Conservation (phyloP, 352 stramenopile species). For the Elongisporangium senticosum region DNA sequence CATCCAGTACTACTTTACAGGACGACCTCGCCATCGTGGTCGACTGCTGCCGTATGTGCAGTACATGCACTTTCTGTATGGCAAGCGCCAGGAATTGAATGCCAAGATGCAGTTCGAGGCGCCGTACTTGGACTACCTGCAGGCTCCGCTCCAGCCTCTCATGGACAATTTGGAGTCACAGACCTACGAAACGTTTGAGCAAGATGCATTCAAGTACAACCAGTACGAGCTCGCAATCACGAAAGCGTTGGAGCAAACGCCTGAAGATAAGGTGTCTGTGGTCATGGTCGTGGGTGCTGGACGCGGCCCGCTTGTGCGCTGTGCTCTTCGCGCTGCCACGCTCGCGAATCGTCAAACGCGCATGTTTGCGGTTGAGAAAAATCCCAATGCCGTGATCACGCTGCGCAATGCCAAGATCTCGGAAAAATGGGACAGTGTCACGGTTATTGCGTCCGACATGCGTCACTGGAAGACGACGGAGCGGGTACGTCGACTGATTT, state of each 20-base stretch:
- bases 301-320: constrained; percentile 93
- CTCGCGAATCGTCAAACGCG: constrained; percentile 62
- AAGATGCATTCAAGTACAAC: constrained; percentile 98
- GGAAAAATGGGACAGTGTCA: constrained; percentile 83
- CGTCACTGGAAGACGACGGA: constrained; percentile 71
- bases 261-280: constrained; percentile 62
- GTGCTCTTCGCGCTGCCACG: constrained; percentile 68
- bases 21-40: constrained; percentile 60
- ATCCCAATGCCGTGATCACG: constrained; percentile 97
- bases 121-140: constrained; percentile 95
- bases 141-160: constrained; percentile 95
- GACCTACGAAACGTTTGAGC: constrained; percentile 99
- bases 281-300: constrained; percentile 93
- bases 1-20: constrained; percentile 85
- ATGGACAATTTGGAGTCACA: constrained; percentile 98
- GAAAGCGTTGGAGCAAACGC: constrained; percentile 58
- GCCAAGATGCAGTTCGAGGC: constrained; percentile 89
- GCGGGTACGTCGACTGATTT: constrained; percentile 18
- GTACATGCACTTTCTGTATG: constrained; percentile 93
- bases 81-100: constrained; percentile 46
- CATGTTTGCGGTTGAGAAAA: constrained; percentile 98
- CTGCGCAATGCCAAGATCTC: constrained; percentile 79
- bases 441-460: constrained; percentile 86
- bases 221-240: constrained; percentile 94
- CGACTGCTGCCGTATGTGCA: constrained; percentile 87